These are phyloP conservation scores for Pseudevernia furfuracea DNA, from an alignment of 495 filamentous ascomycete genomes.

Conservation along the genomic window DNA sequence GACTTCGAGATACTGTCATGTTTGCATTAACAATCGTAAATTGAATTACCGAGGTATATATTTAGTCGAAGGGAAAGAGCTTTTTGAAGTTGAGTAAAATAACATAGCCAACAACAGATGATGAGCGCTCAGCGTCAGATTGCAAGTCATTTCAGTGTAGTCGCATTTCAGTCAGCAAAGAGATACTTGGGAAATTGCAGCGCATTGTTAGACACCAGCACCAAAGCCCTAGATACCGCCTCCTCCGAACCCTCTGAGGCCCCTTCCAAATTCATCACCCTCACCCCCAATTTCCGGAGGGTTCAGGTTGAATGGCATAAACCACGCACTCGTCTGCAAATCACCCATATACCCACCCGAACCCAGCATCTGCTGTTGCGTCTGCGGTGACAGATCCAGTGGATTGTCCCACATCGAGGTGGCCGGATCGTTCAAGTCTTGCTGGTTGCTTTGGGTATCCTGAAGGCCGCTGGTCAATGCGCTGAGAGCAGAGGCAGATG, in stretches of 20 bases:
- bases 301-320: slow-evolving; percentile 89
- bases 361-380: slow-evolving; percentile 17
- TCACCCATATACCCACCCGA: slow-evolving; percentile 18
- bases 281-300: slow-evolving; percentile 56
- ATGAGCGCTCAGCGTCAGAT: neutral
- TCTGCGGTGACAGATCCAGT: slow-evolving; percentile 11
- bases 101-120: neutral
- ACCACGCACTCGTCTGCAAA: slow-evolving; percentile 68
- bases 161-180: neutral
- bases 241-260: slow-evolving; percentile 1
- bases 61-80: neutral
- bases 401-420: slow-evolving; percentile 18
- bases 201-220: neutral
- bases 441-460: slow-evolving; percentile 3
- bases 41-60: neutral
- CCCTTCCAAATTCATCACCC: slow-evolving; percentile 31
- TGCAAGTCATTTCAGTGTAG: neutral
- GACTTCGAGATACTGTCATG: neutral
- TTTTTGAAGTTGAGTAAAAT: neutral
- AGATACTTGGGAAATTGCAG: neutral
- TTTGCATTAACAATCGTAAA: neutral
- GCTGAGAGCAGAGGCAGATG: slow-evolving; percentile 22
- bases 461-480: slow-evolving; percentile 18
- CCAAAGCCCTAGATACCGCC: neutral
- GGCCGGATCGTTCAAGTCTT: slow-evolving; percentile 10